Conservation (phyloP, 371 early-diverging fungal genomes). For the Synchytrium microbalum region DNA sequence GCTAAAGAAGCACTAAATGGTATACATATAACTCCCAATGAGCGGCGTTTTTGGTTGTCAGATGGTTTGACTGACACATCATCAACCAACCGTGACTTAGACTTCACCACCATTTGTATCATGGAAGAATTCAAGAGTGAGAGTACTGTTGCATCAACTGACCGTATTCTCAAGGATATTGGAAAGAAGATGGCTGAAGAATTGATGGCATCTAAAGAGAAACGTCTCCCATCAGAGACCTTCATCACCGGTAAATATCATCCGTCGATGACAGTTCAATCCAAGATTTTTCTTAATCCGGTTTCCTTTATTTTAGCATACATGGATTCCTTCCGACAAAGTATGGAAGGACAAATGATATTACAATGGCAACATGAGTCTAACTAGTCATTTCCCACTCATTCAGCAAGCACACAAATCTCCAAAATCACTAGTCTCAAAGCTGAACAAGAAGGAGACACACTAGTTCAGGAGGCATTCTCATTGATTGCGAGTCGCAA, state of each 20-base stretch:
- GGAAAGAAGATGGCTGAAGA: constrained; percentile 71
- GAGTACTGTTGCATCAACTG: constrained; percentile 70
- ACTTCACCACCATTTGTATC: constrained; percentile 87
- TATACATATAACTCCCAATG: constrained; percentile 7
- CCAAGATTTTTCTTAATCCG: constrained; percentile 4
- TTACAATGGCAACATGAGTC: not conserved
- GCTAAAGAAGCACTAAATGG: constrained; percentile 73
- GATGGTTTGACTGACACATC: not conserved
- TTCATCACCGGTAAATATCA: constrained; percentile 59
- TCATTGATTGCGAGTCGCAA: constrained; percentile 42
- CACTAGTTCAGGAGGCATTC: constrained; percentile 42
- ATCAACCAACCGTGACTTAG: constrained; percentile 25
- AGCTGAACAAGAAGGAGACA: constrained; percentile 33
- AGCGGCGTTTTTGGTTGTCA: constrained; percentile 2
- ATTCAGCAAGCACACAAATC: constrained; percentile 9
- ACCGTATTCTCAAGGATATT: constrained; percentile 78
- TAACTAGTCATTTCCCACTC: not conserved
- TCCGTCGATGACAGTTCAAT: constrained; percentile 5
- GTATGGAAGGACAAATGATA: not conserved
- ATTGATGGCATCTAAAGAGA: constrained; percentile 49
- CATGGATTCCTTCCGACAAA: constrained; percentile 71
- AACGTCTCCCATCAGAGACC: constrained; percentile 71
- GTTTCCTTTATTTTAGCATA: constrained; percentile 17
- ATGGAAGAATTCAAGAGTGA: constrained; percentile 88
- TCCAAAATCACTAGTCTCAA: constrained; percentile 9